A percentile compares a stretch with the other conserved stretches of the same genome.
phyloP scores from a whole-genome alignment of 2,329 filamentous ascomycete genomes.

The Chrysoporthe cubensis region DNA sequence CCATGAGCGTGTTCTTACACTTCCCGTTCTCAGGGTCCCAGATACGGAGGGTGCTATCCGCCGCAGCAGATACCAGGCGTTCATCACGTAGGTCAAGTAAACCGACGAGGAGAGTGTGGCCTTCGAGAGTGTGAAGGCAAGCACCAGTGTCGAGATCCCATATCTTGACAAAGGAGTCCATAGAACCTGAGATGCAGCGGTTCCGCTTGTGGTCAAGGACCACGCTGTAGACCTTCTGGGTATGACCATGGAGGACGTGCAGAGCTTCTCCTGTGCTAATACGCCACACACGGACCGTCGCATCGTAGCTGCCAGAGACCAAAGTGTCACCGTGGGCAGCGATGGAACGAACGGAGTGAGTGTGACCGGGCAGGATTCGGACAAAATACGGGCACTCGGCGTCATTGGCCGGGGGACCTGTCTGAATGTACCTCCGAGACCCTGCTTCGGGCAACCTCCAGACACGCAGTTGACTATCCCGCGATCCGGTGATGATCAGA shows the following conservation, averaged over 20 bases:
- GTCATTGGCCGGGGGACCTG: slow-evolving; percentile 71
- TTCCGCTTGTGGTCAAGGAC: slow-evolving; percentile 91
- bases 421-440: slow-evolving; percentile 78
- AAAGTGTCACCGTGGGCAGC: slow-evolving; percentile 92
- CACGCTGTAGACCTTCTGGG: slow-evolving; percentile 95
- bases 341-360: slow-evolving; percentile 93
- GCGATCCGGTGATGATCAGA: slow-evolving; percentile 94
- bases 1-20: slow-evolving; percentile 87
- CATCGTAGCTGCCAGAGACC: slow-evolving; percentile 97
- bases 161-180: slow-evolving; percentile 98
- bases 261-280: slow-evolving; percentile 92
- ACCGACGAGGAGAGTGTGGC: slow-evolving; percentile 89
- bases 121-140: slow-evolving; percentile 87
- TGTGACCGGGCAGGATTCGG: slow-evolving; percentile 81
- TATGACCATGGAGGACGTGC: slow-evolving; percentile 83
- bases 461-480: slow-evolving; percentile 90
- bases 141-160: slow-evolving; percentile 90
- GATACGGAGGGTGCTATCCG: slow-evolving; percentile 91
- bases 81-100: slow-evolving; percentile 88
- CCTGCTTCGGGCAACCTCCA: slow-evolving; percentile 88
- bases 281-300: slow-evolving; percentile 92
- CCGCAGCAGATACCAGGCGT: slow-evolving; percentile 89
- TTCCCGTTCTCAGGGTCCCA: slow-evolving; percentile 95
- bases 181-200: slow-evolving; percentile 95
- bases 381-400: slow-evolving; percentile 94